Base-by-base conservation (phyloP, 2,329 filamentous ascomycete species). In the Helotiales sp. region DNA sequence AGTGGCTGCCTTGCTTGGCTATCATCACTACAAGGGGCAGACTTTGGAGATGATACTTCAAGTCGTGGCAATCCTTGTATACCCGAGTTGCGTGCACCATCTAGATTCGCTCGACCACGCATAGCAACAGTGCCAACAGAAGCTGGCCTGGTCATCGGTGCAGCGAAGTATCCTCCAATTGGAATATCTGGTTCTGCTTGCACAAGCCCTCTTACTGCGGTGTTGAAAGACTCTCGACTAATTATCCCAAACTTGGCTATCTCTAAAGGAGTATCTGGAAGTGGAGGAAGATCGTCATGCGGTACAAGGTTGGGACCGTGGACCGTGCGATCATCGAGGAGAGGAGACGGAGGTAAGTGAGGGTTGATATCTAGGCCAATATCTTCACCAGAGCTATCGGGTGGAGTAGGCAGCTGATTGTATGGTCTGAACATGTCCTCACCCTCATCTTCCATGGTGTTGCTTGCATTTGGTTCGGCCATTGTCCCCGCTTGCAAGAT, bases 161-260 rank as follows among this genome's bases (percentile, higher is more conserved):
- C 55, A 22, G 58, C 63, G 53, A 27, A 30, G 19, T 52, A 29
- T 15, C 64, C 60, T 25, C 65, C 64, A 46, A 67, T 67, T 24
- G 64, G 65, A 48, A 47, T 49, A 38, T 65, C 64, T 15, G 63
- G 63, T 19, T 30, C 52, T 12, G 59, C 46, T 52, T 66, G 64
- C 27, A 66, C 33, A 7, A 64, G 47, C 46, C 63, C 59, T 44
- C 48, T 52, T 27, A 65, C 57, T 22, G 34, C 49, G 29, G 55
- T 61, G 24, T 66, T 54, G 54, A 64, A 65, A n/a, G 60, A 63
- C 9, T 51, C 50, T 25, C 27, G 38, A 50, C 53, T 57, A 7
- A 40, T 44, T 13, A 56, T 54, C 2, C 55, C 53, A 27, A 59
- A 62, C 13, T 51, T 47, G 19, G 55, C 55, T 17, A 60, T 53